Base-by-base conservation (phyloP, 2,329 filamentous ascomycete genomes). In the Fusarium burgessii region DNA sequence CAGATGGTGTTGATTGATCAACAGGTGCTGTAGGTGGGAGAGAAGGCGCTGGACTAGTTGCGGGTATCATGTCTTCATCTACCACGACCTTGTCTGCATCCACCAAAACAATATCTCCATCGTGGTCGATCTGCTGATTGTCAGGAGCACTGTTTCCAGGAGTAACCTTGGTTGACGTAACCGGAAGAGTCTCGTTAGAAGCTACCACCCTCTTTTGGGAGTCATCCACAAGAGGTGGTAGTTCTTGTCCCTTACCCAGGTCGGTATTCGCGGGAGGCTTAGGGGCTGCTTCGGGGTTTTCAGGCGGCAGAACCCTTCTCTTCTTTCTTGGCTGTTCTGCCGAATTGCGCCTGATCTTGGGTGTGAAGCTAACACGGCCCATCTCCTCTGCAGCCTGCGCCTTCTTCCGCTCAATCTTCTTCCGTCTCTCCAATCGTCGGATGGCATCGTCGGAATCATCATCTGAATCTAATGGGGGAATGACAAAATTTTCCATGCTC, bases 301-400 rank as follows among this genome's bases (percentile, higher is more conserved):
- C 47, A 7, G 42, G 40, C 5, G 68, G 51, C 40, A 59, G 38
- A 38, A 67, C 32, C 42, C 42, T 78, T 57, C 77, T 73, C 61
- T 70, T 77, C 65, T 81, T 82, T 25, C 71, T 71, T 23, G 71
- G 70, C 29, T 70, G 68, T 20, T 77, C 78, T 35, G 47, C 54
- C 1, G 75, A 73, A 14, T 64, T 63, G 11, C 71, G 67, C 35
- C 66, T 71, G 14, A 68, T 50, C 27, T 71, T 71, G 10, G 77
- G 76, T 12, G 73, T 68, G 7, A 85, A 78, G 55, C 77, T 81
- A n/a, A 86, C 83, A 14, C 77, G 79, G 2, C 78, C 80, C 63
- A 87, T 79, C 36, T 82, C 78, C 64, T 81, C 78, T 3, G 80
- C 78, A 6, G 82, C 84, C 25, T 80, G 77, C 3, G 82, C 80